Conservation (phyloP, 2,329 filamentous ascomycete genomes). For the Talaromyces islandicus region DNA sequence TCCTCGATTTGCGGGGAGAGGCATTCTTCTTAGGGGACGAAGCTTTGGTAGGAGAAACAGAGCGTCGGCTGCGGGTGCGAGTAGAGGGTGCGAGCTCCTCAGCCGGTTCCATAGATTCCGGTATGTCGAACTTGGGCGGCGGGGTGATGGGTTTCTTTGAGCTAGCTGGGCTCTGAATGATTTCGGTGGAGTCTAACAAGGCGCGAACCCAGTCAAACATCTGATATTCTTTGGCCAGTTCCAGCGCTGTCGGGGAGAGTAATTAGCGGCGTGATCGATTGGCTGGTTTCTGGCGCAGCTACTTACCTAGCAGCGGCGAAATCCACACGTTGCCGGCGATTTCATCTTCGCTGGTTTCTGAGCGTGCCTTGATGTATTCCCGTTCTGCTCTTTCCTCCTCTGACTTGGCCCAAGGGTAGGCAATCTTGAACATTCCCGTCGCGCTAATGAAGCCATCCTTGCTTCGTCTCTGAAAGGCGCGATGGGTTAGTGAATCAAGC, state of each 20-base stretch:
- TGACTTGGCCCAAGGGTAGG: slow-evolving; percentile 58
- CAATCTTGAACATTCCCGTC: slow-evolving; percentile 65
- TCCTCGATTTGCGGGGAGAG: slow-evolving; percentile 51
- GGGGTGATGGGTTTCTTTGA: slow-evolving; percentile 70
- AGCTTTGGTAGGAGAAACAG: slow-evolving; percentile 49
- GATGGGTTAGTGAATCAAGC: neutral
- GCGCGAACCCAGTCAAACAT: slow-evolving; percentile 85
- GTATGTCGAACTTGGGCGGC: slow-evolving; percentile 70
- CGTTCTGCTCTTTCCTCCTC: slow-evolving; percentile 56
- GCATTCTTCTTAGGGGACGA: slow-evolving; percentile 48
- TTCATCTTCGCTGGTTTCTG: slow-evolving; percentile 80
- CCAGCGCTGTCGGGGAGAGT: slow-evolving; percentile 57
- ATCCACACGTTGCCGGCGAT: slow-evolving; percentile 98
- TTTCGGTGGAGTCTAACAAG: slow-evolving; percentile 82
- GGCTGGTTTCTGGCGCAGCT: neutral
- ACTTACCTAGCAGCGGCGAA: slow-evolving; percentile 63
- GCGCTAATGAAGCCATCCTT: slow-evolving; percentile 62
- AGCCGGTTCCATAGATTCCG: slow-evolving; percentile 25
- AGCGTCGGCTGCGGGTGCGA: slow-evolving; percentile 53
- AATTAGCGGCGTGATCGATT: neutral
- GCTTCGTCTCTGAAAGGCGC: slow-evolving; percentile 50
- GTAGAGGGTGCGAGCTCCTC: slow-evolving; percentile 14
- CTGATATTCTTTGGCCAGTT: slow-evolving; percentile 78
- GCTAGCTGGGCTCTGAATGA: slow-evolving; percentile 60
- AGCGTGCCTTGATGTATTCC: slow-evolving; percentile 73